Percentiles rank a stretch among this genome's conserved stretches.
Conservation (phyloP, 441 rosid genomes). For the Bocquillonia castaneifolia region DNA sequence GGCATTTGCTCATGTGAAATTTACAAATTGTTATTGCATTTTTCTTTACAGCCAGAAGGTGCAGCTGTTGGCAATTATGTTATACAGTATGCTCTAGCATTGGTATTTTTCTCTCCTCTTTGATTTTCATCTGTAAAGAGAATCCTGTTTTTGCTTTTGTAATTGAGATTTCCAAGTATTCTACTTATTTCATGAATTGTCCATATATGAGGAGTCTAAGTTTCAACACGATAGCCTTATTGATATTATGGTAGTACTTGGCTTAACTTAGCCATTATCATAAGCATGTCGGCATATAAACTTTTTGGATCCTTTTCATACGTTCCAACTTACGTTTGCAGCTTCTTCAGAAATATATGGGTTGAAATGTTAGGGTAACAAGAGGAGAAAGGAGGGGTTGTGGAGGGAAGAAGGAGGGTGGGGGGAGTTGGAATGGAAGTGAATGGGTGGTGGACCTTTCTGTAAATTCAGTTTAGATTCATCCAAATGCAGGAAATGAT, state of each 20-base stretch:
- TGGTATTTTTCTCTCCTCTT: constrained; percentile 44
- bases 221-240: background rate
- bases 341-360: background rate
- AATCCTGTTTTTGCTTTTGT: background rate
- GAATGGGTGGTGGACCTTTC: no score
- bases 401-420: no score
- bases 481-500: background rate
- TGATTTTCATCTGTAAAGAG: constrained; percentile 3
- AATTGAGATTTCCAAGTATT: background rate
- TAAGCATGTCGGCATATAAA: background rate
- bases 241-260: background rate
- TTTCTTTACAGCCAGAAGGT: constrained; percentile 83
- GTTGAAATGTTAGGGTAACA: background rate
- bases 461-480: background rate
- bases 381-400: background rate
- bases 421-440: no score
- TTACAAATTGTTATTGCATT: constrained; percentile 11
- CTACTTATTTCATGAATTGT: background rate
- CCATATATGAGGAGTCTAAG: background rate
- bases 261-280: background rate
- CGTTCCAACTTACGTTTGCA: background rate
- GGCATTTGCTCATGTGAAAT: constrained; percentile 14
- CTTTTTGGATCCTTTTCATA: background rate
- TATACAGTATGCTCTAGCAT: constrained; percentile 90
- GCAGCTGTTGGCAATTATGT: constrained; percentile 80